Evolutionary conservation across 31 red algal genomes (phyloP).

Genomic region (Odonthalia washingtoniensis): DNA sequence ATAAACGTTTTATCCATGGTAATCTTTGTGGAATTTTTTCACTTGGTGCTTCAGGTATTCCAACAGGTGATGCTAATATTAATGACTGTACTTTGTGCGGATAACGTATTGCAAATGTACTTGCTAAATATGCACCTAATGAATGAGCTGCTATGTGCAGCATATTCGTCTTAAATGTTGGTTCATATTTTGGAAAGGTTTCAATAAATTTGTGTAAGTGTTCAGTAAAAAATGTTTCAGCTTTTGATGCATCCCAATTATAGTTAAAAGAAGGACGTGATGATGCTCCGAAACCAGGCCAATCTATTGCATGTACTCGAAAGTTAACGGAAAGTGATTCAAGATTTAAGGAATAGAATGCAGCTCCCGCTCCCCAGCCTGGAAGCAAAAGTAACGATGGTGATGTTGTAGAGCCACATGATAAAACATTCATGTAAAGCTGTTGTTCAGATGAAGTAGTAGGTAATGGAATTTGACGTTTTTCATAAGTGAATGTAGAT

Average conservation of each 20-base stretch:
- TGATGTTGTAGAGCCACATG: conserved; percentile 32
- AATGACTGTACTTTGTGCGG: conserved; percentile 60
- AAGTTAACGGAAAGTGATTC: conserved; percentile 47
- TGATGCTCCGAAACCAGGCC: conserved; percentile 84
- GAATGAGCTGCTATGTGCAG: conserved; percentile 90
- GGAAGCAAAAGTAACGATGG: conserved; percentile 75
- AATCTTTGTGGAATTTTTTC: conserved; percentile 41
- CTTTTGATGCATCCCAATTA: conserved; percentile 35
- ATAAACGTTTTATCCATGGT: conserved; percentile 38
- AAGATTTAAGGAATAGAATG: conserved; percentile 79
- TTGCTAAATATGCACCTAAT: conserved; percentile 86
- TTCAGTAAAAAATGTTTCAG: conserved; percentile 86
- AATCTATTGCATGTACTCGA: conserved; percentile 85
- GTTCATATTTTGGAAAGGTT: conserved; percentile 38
- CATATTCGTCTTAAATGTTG: conserved; percentile 20
- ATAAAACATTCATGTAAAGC: conserved; percentile 63
- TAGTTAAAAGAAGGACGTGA: conserved; percentile 56
- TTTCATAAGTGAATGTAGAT: no score
- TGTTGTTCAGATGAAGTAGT: no score
- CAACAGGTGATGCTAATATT: conserved; percentile 86
- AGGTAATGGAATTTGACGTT: no score
- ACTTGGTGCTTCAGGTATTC: conserved; percentile 64
- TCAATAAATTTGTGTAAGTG: conserved; percentile 63
- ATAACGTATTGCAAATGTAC: conserved; percentile 64
- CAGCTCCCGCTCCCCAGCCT: conserved; percentile 88